phyloP scores from a whole-genome alignment of 2,329 filamentous ascomycete genomes.

The Talaromyces sp. region DNA sequence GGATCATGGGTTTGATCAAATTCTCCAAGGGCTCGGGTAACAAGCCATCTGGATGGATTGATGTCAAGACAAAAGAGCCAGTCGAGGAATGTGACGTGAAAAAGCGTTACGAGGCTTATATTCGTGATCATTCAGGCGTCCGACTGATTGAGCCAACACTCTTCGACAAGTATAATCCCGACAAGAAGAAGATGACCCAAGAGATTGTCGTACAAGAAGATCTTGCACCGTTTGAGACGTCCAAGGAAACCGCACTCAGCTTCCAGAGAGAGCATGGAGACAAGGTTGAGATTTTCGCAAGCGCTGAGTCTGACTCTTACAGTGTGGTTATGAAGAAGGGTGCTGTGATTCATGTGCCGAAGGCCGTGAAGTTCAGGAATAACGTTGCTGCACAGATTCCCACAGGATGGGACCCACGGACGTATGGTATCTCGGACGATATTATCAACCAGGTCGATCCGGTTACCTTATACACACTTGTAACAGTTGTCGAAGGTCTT shows the following conservation, averaged over 20 bases:
- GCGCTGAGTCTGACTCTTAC: constrained; percentile 88
- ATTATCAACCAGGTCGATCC: constrained; percentile 97
- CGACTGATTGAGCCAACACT: constrained; percentile 96
- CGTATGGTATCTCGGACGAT: constrained; percentile 93
- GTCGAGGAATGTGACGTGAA: constrained; percentile 98
- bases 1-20: constrained; percentile 99
- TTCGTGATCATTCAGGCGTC: constrained; percentile 94
- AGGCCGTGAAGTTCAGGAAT: constrained; percentile 93
- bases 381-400: constrained; percentile 93
- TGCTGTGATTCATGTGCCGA: constrained; percentile 89
- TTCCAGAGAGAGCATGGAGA: constrained; percentile 96
- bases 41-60: constrained; percentile 73
- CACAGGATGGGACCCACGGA: constrained; percentile 94
- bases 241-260: constrained; percentile 94
- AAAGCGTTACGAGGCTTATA: constrained; percentile 92
- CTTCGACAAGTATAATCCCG: constrained; percentile 90
- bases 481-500: constrained; percentile 86
- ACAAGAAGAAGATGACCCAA: constrained; percentile 97
- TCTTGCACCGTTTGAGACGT: constrained; percentile 91
- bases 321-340: constrained; percentile 94
- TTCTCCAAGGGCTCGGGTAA: constrained; percentile 83
- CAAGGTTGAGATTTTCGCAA: constrained; percentile 95
- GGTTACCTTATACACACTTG: constrained; percentile 89
- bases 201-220: constrained; percentile 97
- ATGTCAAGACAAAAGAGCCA: constrained; percentile 86